Evolutionary conservation across 2,329 filamentous ascomycete genomes (phyloP).

Genomic region (Raffaelea albimanens): DNA sequence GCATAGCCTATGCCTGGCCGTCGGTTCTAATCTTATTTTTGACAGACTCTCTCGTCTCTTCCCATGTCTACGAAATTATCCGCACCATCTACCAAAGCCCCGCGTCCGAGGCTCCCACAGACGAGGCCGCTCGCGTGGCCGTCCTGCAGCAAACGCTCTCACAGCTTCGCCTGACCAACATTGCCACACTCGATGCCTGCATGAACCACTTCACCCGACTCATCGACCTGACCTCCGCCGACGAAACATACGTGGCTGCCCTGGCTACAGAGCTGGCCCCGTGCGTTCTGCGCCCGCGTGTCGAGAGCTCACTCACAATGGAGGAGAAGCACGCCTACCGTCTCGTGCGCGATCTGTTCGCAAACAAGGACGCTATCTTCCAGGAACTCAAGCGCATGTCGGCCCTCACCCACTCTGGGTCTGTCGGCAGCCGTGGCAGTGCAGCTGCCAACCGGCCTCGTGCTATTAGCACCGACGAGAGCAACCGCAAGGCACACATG

Average conservation of each 20-base stretch:
- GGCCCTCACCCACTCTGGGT: conserved; percentile 55
- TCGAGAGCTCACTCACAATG: conserved; percentile 84
- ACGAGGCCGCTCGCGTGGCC: conserved; percentile 60
- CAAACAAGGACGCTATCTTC: conserved; percentile 92
- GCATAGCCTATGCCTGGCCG: not conserved
- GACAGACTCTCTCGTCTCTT: conserved; percentile 91
- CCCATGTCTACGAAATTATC: conserved; percentile 96
- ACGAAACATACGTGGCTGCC: conserved; percentile 70
- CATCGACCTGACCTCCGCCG: conserved; percentile 92
- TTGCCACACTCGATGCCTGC: conserved; percentile 94
- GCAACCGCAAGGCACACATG: conserved; percentile 86
- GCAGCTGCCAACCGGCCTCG: conserved; percentile 48
- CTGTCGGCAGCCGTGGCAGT: conserved; percentile 29
- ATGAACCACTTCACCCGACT: conserved; percentile 97
- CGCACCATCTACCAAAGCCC: conserved; percentile 91
- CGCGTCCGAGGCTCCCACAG: conserved; percentile 63
- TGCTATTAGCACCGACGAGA: conserved; percentile 90
- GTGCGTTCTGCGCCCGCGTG: conserved; percentile 78
- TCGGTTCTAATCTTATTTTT: too few relatives aligned
- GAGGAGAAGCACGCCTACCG: conserved; percentile 91
- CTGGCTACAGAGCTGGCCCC: conserved; percentile 70
- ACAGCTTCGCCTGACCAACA: conserved; percentile 90
- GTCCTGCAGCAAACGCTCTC: conserved; percentile 94
- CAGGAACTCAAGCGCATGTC: conserved; percentile 89
- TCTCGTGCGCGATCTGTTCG: conserved; percentile 82